phyloP scores from a whole-genome alignment of 768 basidiomycete genomes.

The Boletus sensibilis region DNA sequence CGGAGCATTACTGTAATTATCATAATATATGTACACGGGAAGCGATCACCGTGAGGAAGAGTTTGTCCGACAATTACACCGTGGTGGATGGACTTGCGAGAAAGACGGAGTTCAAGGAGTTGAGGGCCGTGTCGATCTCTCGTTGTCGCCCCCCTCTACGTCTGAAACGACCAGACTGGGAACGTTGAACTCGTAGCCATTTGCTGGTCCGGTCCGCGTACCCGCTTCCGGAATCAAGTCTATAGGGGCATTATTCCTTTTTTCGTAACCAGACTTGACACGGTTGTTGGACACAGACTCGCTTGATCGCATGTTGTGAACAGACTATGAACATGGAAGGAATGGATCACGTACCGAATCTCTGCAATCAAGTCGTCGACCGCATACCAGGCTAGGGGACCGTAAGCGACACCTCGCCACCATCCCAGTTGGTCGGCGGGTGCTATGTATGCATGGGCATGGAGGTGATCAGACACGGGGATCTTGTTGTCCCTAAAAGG shows the following conservation, averaged over 20 bases:
- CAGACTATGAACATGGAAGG: constrained; percentile 1
- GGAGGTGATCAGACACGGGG: constrained; percentile 76
- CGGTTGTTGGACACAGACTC: constrained; percentile 46
- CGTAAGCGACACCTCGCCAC: neutral
- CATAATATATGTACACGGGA: constrained; percentile 20
- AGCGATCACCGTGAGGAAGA: neutral
- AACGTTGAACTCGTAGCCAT: constrained; percentile 62
- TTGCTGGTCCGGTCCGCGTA: constrained; percentile 58
- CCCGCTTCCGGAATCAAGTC: constrained; percentile 73
- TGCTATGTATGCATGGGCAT: constrained; percentile 69
- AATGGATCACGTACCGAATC: constrained; percentile 54
- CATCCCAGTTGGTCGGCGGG: constrained; percentile 28
- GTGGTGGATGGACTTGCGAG: neutral
- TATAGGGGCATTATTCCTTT: constrained; percentile 41
- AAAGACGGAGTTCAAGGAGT: neutral
- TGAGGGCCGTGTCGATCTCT: neutral
- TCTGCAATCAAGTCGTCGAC: constrained; percentile 63
- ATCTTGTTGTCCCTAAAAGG: constrained; percentile 78
- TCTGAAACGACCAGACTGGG: constrained; percentile 41
- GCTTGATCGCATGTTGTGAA: constrained; percentile 26
- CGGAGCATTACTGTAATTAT: neutral
- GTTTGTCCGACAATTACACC: neutral
- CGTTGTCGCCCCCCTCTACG: neutral
- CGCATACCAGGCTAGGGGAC: neutral
- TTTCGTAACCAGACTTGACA: neutral